A percentile compares a stretch with the other conserved stretches of the same genome.
Evolutionary conservation across 345 rosid species (phyloP).

Genomic region (Acer campestre): DNA sequence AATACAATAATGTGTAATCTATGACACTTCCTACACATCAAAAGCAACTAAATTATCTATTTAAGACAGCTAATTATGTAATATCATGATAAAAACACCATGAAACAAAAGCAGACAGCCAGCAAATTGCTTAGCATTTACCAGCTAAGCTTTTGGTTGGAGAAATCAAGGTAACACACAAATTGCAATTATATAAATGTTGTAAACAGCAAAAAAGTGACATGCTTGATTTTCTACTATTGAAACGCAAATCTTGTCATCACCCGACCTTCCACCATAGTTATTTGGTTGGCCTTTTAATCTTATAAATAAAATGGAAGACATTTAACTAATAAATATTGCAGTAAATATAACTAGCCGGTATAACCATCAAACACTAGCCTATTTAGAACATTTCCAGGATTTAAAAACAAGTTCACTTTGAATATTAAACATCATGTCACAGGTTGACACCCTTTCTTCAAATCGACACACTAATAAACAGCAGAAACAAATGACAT

Average conservation of each 20-base stretch:
- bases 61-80: neutral
- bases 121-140: neutral
- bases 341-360: neutral
- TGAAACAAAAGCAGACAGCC: neutral
- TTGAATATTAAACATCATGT: slow-evolving; percentile 20
- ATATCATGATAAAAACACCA: neutral
- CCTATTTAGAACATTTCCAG: slow-evolving; percentile 23
- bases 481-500: slow-evolving; percentile 50
- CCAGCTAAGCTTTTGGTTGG: neutral
- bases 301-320: neutral
- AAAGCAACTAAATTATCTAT: neutral
- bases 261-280: neutral
- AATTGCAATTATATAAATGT: neutral
- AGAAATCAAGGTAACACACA: neutral
- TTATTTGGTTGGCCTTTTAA: neutral
- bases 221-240: neutral
- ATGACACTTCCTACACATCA: neutral
- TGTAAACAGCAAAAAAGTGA: neutral
- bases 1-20: neutral
- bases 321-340: neutral
- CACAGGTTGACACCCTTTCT: slow-evolving; percentile 16
- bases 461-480: slow-evolving; percentile 32
- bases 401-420: slow-evolving; percentile 23
- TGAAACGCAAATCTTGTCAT: no score
- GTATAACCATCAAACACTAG: slow-evolving; percentile 13